These are phyloP conservation scores for Xylaria sp. DNA, from an alignment of 2,329 filamentous ascomycete species.

Conservation along the genomic window DNA sequence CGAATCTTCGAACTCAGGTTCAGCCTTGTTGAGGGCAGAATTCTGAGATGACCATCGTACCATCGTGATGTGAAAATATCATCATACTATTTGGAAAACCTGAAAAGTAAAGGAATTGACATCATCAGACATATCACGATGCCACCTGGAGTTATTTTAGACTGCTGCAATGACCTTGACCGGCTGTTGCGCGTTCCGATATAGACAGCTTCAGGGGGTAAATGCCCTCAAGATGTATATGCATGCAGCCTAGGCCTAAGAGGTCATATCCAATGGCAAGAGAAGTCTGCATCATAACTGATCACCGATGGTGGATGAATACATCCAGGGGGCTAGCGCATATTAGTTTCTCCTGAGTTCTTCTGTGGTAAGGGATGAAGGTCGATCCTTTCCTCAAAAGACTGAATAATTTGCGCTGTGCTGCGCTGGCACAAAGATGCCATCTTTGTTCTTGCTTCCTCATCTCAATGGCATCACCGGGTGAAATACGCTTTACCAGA, in stretches of 20 bases:
- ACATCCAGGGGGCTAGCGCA: slow-evolving; percentile 12
- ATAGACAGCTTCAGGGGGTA: slow-evolving; percentile 31
- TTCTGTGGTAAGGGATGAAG: not conserved
- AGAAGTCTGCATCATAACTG: slow-evolving; percentile 26
- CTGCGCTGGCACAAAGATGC: not conserved
- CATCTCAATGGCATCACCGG: slow-evolving; percentile 11
- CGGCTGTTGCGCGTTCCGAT: slow-evolving; percentile 20
- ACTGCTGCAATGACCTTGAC: not conserved
- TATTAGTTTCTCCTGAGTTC: slow-evolving; percentile 8
- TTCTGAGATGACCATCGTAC: not conserved
- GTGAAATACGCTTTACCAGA: slow-evolving; percentile 10
- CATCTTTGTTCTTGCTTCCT: slow-evolving; percentile 3
- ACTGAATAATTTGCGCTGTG: not conserved
- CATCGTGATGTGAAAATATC: not conserved
- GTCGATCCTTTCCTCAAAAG: slow-evolving; percentile 25
- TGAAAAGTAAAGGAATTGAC: slow-evolving; percentile 26
- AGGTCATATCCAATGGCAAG: slow-evolving; percentile 33
- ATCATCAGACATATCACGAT: slow-evolving; percentile 30
- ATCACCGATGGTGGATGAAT: slow-evolving; percentile 11
- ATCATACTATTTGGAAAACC: slow-evolving; percentile 17
- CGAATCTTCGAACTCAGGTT: not conserved
- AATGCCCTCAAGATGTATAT: slow-evolving; percentile 25
- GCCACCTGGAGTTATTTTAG: slow-evolving; percentile 13
- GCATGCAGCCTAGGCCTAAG: slow-evolving; percentile 35
- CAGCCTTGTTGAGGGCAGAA: not conserved